Evolutionary conservation across 352 stramenopile species (phyloP), one percentile per base, ranked within the genome.

Genomic region (Pythium monospermum): DNA sequence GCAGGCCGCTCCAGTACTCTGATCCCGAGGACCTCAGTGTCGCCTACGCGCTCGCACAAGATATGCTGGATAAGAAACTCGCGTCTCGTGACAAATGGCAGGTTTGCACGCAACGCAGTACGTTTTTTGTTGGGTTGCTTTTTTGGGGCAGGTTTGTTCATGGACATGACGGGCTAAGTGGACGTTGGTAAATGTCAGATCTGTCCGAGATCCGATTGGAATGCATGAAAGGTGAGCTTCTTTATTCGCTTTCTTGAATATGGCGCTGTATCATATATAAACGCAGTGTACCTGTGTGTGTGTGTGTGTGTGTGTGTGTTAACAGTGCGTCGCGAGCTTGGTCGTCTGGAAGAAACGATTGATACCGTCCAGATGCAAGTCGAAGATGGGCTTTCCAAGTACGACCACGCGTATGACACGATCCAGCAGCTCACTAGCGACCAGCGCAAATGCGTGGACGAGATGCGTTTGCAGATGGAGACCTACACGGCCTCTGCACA

Each of bases 301-400:
- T 15, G 11, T 36, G 31, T 36, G 31, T 36, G 40, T 35, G 40
- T 19, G 8, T 39, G 26, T 39, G 28, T 8, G 18, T 13, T 18
- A 22, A 18, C 33, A 75, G 71, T 84, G 23, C 68, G 73, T 0
- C 40, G 66, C 1, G 70, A 84, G 45, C 46, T 84, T 18, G 59
- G 64, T 23, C 76, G 75, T 43, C 33, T 77, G 30, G 66, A 71
- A 22, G 61, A 73, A 37, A 33, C 46, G 6, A 64, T 68, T 0
- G 71, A 83, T 23, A 41, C 41, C 0, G 64, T 71, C 10, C 61
- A 71, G 10, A 62, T 67, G 43, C 64, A 66, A 32, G 57, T 75
- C 0, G 61, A 77, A 32, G 42, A 62, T 11, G 54, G 41, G 6
- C 38, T 67, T 12, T 19, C 57, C 2, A 21, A 18, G 19, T 65